Conservation (phyloP, 768 basidiomycete species). For the Cubamyces lactineus region DNA sequence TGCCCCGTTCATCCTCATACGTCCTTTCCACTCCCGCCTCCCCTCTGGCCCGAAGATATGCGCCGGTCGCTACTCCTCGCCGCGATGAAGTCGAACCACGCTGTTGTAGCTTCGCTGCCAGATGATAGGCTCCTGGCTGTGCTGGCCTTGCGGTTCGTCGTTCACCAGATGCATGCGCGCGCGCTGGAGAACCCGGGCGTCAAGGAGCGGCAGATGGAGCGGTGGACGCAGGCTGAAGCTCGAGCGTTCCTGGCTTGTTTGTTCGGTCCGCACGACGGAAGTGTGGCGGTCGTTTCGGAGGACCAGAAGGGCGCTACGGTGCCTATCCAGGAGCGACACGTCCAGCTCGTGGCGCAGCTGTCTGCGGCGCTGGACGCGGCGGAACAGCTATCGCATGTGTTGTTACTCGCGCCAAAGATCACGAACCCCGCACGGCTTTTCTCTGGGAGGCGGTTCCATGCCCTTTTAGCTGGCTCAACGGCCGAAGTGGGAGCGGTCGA, state of each 20-base stretch:
- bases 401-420: slow-evolving; percentile 55
- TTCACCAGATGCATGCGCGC: slow-evolving; percentile 52
- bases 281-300: slow-evolving; percentile 5
- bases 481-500: slow-evolving; percentile 28
- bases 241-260: slow-evolving; percentile 60
- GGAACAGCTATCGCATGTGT: slow-evolving; percentile 60
- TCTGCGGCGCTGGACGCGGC: slow-evolving; percentile 62
- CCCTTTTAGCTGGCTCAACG: slow-evolving; percentile 42
- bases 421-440: slow-evolving; percentile 51
- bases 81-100: slow-evolving; percentile 56
- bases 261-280: slow-evolving; percentile 9
- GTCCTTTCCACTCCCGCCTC: slow-evolving; percentile 45
- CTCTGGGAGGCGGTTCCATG: slow-evolving; percentile 66
- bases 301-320: slow-evolving; percentile 26
- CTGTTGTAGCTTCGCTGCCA: slow-evolving; percentile 49
- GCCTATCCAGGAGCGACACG: slow-evolving; percentile 57
- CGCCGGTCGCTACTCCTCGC: slow-evolving; percentile 60
- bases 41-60: slow-evolving; percentile 51
- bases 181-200: slow-evolving; percentile 50
- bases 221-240: slow-evolving; percentile 71
- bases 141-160: slow-evolving; percentile 67
- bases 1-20: slow-evolving; percentile 17
- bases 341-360: slow-evolving; percentile 71
- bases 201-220: slow-evolving; percentile 65
- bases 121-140: slow-evolving; percentile 50